Evolutionary conservation across 176 grass and related monocot genomes (phyloP).

Genomic region (Phyllostachys edulis): DNA sequence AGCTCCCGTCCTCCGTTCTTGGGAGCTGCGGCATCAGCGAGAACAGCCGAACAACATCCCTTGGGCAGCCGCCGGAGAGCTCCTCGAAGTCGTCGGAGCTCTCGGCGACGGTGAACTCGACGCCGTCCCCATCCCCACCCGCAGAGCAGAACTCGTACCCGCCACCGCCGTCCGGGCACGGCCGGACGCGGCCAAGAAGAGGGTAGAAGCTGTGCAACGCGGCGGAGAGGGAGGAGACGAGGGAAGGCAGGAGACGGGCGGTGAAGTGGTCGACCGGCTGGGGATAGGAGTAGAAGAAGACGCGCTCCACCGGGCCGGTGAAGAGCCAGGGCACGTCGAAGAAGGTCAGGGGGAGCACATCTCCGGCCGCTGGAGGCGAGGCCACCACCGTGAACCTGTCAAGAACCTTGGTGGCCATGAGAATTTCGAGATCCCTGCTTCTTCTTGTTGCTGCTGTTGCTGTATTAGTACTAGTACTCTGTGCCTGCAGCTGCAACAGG

Average conservation of each 20-base stretch:
- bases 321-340: conserved; percentile 93
- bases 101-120: conserved; percentile 63
- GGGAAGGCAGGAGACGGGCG: conserved; percentile 46
- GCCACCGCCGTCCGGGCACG: conserved; percentile 31
- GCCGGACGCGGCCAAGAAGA: conserved; percentile 60
- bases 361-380: conserved; percentile 31
- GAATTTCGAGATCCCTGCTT: neutral
- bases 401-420: conserved; percentile 47
- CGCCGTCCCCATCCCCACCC: conserved; percentile 8
- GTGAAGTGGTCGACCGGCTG: conserved; percentile 46
- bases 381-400: conserved; percentile 40
- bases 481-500: neutral
- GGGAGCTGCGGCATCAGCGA: conserved; percentile 67
- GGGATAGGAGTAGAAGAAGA: conserved; percentile 79
- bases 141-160: conserved; percentile 62
- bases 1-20: conserved; percentile 20
- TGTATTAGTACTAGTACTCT: neutral
- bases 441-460: neutral
- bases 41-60: conserved; percentile 47
- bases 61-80: conserved; percentile 43
- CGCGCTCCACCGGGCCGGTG: conserved; percentile 86
- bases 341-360: conserved; percentile 72
- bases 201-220: conserved; percentile 68
- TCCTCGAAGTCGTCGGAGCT: conserved; percentile 60
- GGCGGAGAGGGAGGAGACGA: conserved; percentile 74